Evolutionary conservation across 441 rosid species (phyloP), one percentile per base, ranked within the genome.

Genomic region (Gossypium laxum): DNA sequence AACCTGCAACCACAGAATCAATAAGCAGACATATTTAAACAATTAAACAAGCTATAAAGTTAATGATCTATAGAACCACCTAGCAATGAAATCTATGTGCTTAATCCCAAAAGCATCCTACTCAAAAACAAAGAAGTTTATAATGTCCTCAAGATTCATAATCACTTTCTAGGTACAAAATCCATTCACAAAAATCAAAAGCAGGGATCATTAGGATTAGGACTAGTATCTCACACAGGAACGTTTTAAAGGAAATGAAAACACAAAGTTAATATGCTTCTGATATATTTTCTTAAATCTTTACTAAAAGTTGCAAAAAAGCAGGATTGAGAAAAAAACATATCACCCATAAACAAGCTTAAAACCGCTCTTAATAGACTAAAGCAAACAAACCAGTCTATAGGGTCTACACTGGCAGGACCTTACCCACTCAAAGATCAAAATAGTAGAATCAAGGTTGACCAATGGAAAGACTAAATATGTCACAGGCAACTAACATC

Each of bases 1-100:
- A 66, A 92, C 97, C 98, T 94, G 86, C 62, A 82, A 70, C 26
- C 56, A 59, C 66, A 72, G 24, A 69, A 59, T 2, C 30, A 75
- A 56, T 62, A 58, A 78, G 68, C 51, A 77, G 19, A 71, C 19
- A 72, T 56, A 73, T 63, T 62, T 69, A 34, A 15, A 50, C 11
- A 50, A 48, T 6, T 10, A 67, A 50, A 67, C 59, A 67, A 67
- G 47, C 17, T 67, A 51, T 17, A 67, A 50, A 50, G 47, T 50
- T 26, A 66, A 24, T 66, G 57, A 28, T 66, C 32, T 7, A 66
- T 14, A 47, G 57, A 66, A 24, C 22, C 57, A 47, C 7, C 57
- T 24, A 48, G 7, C 21, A 7, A 24, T 24, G 30, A 2, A 26
- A 50, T 17, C 59, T 28, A 50, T 28, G 45, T 50, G 28, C 5